Evolutionary conservation across 257 asterid species (phyloP), one percentile per base, ranked within the genome.

Genomic region (Anisodus acutangulus): DNA sequence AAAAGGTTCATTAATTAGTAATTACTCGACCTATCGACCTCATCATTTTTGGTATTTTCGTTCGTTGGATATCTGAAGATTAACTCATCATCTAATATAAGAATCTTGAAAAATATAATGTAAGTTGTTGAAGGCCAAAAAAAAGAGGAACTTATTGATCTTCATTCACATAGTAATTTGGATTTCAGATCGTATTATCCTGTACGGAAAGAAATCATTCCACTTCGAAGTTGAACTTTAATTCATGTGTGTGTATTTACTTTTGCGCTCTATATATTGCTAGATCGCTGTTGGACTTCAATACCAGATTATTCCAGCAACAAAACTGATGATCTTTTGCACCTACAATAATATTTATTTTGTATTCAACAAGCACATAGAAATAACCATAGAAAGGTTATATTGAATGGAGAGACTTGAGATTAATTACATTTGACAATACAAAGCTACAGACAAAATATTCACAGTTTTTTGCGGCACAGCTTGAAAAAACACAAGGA

Each of bases 401-500:
- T 47, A 45, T 47, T 19, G 80, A 72, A 72, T 47, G 37, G 80
- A 35, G 17, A 35, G 10, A 45, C 37, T 45, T 1, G 43, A 5
- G 41, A 74, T 5, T 74, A 47, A 8, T 49, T 74, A 74, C 60
- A 74, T 19, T 74, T 74, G 43, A 22, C 80, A 74, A 11, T 11
- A 74, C 11, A 74, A 49, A 19, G 41, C 80, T 74, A 74, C 80
- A 47, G 4, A 71, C 17, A 74, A 19, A 74, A 74, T 74, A 74
- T 74, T 74, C 80, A 74, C 80, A 74, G 60, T 9, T 72, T 31
- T 74, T 74, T 6, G 43, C 60, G 8, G 59, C 43, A 19, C 39
- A 22, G 47, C 60, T 47, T 47, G 59, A 10, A 49, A 22, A 51
- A 49, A 47, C 60, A 72, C 17, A 6, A 47, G 6, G 41, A 72